Base-by-base conservation (phyloP, 208 protist species). In the Leishmania braziliensis region DNA sequence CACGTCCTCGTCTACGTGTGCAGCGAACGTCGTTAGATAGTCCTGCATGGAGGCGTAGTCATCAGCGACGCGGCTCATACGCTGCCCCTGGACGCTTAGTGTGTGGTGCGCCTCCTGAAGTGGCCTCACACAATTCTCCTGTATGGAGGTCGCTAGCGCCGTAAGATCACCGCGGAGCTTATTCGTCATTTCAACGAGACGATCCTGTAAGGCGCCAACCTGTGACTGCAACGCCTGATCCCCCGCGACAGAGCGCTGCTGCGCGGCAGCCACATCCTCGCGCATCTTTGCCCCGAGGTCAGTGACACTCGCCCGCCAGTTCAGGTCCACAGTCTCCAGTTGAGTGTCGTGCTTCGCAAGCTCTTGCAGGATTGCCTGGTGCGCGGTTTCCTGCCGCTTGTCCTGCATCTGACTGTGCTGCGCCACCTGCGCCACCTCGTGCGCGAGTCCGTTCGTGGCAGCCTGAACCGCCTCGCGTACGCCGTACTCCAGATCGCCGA, bases 351-450 rank as follows among this genome's bases (percentile, higher is more conserved):
- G 90, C 79, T 94, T 92, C 36, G 87, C 77, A 26, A 97, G 83
- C 81, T 96, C 92, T 69, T 92, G 84, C 69, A 95, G 56, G 29
- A 96, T 74, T 50, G 86, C 80, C 80, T 97, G 92, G 53, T 97
- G 91, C 16, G 87, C 83, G 2, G 83, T 69, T 62, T 83, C 84
- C 78, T 94, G 85, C 5, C 85, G 88, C 10, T 77, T 80, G 70
- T 95, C 93, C 5, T 90, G 82, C 39, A 77, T 79, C 78, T 96
- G 95, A 79, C 86, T 86, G 51, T 89, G 91, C 82, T 93, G 89
- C 39, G 86, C 87, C 26, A 96, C 80, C 62, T 84, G 83, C 33
- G 85, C 80, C 65, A 96, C 82, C 73, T 97, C 95, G n/a, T 46
- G 69, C 6, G 87, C 68, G 48, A 97, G 83, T 2, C 79, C 87